A percentile compares a stretch with the other conserved stretches of the same genome.
Conservation (phyloP, 768 basidiomycete genomes). For the Mycena indigotica region DNA sequence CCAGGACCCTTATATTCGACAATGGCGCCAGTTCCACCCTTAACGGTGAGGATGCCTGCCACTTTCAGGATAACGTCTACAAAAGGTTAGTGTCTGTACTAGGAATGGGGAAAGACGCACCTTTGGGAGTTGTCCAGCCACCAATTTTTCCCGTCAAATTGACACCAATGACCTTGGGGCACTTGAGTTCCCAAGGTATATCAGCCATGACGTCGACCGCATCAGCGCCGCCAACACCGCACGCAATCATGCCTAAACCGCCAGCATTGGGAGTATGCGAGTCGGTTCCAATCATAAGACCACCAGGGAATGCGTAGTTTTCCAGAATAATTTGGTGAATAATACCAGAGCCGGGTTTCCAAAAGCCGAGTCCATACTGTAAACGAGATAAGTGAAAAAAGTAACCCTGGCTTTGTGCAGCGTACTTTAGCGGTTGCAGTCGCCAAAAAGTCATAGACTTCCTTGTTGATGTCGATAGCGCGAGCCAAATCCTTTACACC, state of each 20-base stretch:
- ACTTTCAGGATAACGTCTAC: slow-evolving; percentile 98
- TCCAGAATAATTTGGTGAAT: slow-evolving; percentile 99
- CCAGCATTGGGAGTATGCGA: slow-evolving; percentile 99
- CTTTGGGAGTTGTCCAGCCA: slow-evolving; percentile 98
- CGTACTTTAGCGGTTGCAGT: slow-evolving; percentile 89
- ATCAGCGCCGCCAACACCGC: slow-evolving; percentile 99
- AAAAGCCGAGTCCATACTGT: slow-evolving; percentile 98
- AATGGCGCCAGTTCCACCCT: slow-evolving; percentile 98
- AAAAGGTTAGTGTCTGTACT: slow-evolving; percentile 12
- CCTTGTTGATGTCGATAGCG: slow-evolving; percentile 92
- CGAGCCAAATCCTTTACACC: slow-evolving; percentile 92
- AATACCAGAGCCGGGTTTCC: slow-evolving; percentile 99
- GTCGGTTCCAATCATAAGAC: slow-evolving; percentile 99
- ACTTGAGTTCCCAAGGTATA: slow-evolving; percentile 99
- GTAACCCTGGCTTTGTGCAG: slow-evolving; percentile 1
- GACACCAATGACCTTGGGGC: slow-evolving; percentile 98
- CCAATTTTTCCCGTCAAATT: slow-evolving; percentile 92
- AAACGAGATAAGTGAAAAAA: not conserved
- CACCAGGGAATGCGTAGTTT: slow-evolving; percentile 99
- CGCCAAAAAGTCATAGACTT: slow-evolving; percentile 99
- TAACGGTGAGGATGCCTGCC: slow-evolving; percentile 97
- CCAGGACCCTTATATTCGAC: slow-evolving; percentile 96
- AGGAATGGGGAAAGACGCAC: slow-evolving; percentile 39
- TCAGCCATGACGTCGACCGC: slow-evolving; percentile 99
- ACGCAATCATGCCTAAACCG: slow-evolving; percentile 98